Conservation (phyloP, 164 flowering plant genomes). For the Brasenia schreberi region DNA sequence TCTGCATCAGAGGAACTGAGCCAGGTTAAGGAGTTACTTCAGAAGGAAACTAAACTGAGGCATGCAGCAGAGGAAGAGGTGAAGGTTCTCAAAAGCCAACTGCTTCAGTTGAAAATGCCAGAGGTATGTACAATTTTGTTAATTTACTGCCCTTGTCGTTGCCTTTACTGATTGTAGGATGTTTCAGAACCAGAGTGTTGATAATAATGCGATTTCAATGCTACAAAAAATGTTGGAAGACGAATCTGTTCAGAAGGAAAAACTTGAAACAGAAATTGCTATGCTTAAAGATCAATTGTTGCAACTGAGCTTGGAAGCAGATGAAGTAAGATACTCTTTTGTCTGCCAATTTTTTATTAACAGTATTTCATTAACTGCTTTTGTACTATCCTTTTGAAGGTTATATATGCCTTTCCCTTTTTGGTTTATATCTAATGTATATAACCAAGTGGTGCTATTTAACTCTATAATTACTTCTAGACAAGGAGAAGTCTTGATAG, state of each 20-base stretch:
- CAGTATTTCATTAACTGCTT: too few species aligned
- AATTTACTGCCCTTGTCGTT: neutral
- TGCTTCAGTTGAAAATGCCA: conserved; percentile 40
- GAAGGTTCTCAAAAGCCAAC: conserved; percentile 43
- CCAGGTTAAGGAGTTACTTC: conserved; percentile 46
- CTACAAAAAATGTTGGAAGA: conserved; percentile 71
- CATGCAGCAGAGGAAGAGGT: conserved; percentile 74
- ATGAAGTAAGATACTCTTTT: conserved; percentile 44
- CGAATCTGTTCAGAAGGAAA: conserved; percentile 54
- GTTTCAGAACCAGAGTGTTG: conserved; percentile 34
- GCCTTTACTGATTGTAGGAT: neutral
- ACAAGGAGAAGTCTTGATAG: conserved; percentile 62
- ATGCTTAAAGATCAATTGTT: conserved; percentile 56
- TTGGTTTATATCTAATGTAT: too few species aligned
- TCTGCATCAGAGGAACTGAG: conserved; percentile 33
- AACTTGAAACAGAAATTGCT: conserved; percentile 79
- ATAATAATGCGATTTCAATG: conserved; percentile 47
- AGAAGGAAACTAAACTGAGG: conserved; percentile 45
- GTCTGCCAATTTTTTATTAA: neutral
- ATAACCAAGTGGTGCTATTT: too few species aligned
- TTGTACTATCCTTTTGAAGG: too few species aligned
- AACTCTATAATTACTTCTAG: conserved; percentile 19
- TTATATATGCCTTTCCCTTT: too few species aligned
- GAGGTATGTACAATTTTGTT: conserved; percentile 42
- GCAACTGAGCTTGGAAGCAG: conserved; percentile 81